Conservation (phyloP, 2,329 filamentous ascomycete genomes). For the Cyphellophora attinorum region DNA sequence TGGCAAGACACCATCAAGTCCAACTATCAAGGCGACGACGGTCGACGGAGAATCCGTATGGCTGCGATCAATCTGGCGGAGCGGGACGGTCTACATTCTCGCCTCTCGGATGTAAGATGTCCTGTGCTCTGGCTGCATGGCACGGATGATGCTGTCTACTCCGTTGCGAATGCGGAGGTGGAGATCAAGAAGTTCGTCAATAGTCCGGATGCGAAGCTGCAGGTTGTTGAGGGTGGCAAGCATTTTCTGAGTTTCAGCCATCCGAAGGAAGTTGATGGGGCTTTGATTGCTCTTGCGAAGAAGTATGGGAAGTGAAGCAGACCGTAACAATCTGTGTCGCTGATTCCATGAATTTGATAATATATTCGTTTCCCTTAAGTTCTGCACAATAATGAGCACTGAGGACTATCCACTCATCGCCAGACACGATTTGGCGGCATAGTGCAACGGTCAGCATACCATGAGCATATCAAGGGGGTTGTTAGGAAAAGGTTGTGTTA, state of each 20-base stretch:
- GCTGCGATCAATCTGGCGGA: slow-evolving; percentile 40
- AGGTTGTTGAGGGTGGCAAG: slow-evolving; percentile 35
- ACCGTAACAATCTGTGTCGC: too few species aligned
- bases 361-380: too few species aligned
- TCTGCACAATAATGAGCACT: too few species aligned
- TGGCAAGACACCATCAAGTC: slow-evolving; percentile 36
- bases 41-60: slow-evolving; percentile 37
- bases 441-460: too few species aligned
- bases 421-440: too few species aligned
- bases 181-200: slow-evolving; percentile 40
- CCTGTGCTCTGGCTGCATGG: slow-evolving; percentile 44
- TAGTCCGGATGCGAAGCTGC: slow-evolving; percentile 32
- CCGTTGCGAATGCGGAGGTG: slow-evolving; percentile 31
- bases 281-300: slow-evolving; percentile 29
- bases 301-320: slow-evolving; percentile 14
- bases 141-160: slow-evolving; percentile 32
- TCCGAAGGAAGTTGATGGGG: slow-evolving; percentile 33
- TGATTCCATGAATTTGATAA: too few species aligned
- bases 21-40: slow-evolving; percentile 41
- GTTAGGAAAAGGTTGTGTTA: too few species aligned
- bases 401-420: too few species aligned
- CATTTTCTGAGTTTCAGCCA: slow-evolving; percentile 42
- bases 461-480: too few species aligned
- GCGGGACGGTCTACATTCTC: slow-evolving; percentile 36
- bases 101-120: slow-evolving; percentile 38